Percentiles rank a stretch among this genome's conserved stretches.
These are phyloP conservation scores for Pythium sukuiense DNA, from an alignment of 352 stramenopile species.

Conservation along the genomic window DNA sequence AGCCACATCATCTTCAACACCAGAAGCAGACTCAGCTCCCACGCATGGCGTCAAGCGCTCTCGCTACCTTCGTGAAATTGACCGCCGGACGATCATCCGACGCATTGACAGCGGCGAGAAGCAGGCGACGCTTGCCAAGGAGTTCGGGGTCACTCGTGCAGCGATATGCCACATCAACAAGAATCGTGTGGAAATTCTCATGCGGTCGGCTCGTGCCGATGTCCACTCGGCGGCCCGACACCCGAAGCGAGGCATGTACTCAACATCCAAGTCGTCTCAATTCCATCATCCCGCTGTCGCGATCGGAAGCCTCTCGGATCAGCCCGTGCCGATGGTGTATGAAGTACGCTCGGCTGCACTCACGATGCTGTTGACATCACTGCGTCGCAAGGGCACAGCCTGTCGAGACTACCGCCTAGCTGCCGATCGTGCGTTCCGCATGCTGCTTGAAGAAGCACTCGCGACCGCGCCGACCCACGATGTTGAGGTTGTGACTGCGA, in stretches of 20 bases:
- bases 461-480: conserved; percentile 17
- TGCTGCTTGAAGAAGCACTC: conserved; percentile 37
- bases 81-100: conserved; percentile 35
- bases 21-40: not conserved
- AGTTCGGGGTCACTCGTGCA: conserved; percentile 38
- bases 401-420: conserved; percentile 15
- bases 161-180: conserved; percentile 48
- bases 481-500: conserved; percentile 22
- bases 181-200: conserved; percentile 42
- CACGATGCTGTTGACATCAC: conserved; percentile 24
- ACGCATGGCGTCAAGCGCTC: conserved; percentile 19
- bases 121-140: conserved; percentile 38
- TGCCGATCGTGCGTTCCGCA: conserved; percentile 26
- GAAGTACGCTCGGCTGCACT: conserved; percentile 28
- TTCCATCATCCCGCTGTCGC: conserved; percentile 4
- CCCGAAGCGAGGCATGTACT: conserved; percentile 32
- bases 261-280: conserved; percentile 25
- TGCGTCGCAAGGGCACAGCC: conserved; percentile 17
- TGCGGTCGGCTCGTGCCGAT: conserved; percentile 27
- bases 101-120: conserved; percentile 39
- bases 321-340: conserved; percentile 23
- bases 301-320: conserved; percentile 1
- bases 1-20: not conserved
- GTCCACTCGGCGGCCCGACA: conserved; percentile 22
- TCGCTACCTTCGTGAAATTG: conserved; percentile 28